Percentiles rank a stretch among this genome's conserved stretches.
phyloP scores from a whole-genome alignment of 23 red algal species.

The Gracilaria domingensis region DNA sequence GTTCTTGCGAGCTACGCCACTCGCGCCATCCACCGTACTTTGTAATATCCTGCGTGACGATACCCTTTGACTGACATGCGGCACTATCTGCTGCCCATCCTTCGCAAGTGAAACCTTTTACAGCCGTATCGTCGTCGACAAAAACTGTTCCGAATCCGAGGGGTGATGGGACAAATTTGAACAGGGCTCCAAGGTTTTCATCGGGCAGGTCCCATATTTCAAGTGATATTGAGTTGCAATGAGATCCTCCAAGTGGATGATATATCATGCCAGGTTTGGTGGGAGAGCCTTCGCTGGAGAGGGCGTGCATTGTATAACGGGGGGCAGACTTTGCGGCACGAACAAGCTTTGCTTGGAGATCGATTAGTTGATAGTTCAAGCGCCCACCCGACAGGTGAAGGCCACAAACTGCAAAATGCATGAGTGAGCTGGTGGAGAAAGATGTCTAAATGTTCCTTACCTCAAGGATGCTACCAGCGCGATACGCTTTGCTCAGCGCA shows the following conservation, averaged over 20 bases:
- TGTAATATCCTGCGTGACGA: conserved; percentile 44
- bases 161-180: conserved; percentile 44
- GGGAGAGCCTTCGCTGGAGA: conserved; percentile 17
- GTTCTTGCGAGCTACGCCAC: not conserved
- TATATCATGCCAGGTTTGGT: conserved; percentile 54
- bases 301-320: conserved; percentile 59
- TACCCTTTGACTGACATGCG: not conserved
- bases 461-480: no score
- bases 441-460: no score
- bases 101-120: conserved; percentile 55
- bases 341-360: conserved; percentile 12
- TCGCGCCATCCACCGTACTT: conserved; percentile 50
- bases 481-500: no score
- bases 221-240: conserved; percentile 27
- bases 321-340: conserved; percentile 16
- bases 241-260: conserved; percentile 34
- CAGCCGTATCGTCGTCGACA: conserved; percentile 42
- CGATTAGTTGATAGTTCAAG: conserved; percentile 46
- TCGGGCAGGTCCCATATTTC: conserved; percentile 57
- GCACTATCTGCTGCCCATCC: conserved; percentile 44
- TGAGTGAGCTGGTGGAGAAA: not conserved
- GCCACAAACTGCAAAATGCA: conserved; percentile 60
- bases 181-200: conserved; percentile 29
- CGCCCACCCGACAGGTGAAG: conserved; percentile 37
- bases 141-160: conserved; percentile 55